phyloP scores from a whole-genome alignment of 2,329 filamentous ascomycete genomes.

The Colletotrichum simmondsii region DNA sequence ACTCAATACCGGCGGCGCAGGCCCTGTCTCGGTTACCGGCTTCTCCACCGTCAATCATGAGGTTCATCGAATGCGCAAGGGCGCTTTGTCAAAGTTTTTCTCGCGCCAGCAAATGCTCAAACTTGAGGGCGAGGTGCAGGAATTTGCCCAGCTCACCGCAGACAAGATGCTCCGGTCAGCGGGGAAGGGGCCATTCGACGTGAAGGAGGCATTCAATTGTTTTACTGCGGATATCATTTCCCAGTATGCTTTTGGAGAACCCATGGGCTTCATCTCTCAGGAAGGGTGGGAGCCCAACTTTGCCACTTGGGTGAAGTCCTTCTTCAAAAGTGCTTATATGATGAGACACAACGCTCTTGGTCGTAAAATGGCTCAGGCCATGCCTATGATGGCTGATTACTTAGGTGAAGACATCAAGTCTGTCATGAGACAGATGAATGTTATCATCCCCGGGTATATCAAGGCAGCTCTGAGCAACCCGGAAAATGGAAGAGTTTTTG shows the following conservation, averaged over 20 bases:
- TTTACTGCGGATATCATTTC: conserved; percentile 53
- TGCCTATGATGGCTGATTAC: conserved; percentile 40
- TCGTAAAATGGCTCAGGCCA: conserved; percentile 39
- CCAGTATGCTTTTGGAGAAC: conserved; percentile 49
- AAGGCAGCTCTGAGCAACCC: conserved; percentile 37
- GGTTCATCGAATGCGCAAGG: conserved; percentile 45
- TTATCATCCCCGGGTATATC: conserved; percentile 40
- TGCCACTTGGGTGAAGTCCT: conserved; percentile 46
- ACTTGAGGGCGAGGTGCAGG: conserved; percentile 27
- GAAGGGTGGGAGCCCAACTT: conserved; percentile 47
- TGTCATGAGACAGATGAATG: conserved; percentile 41
- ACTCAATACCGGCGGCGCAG: conserved; percentile 38
- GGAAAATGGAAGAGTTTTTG: conserved; percentile 41
- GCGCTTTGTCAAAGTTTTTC: conserved; percentile 46
- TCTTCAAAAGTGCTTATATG: conserved; percentile 45
- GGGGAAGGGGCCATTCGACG: conserved; percentile 41
- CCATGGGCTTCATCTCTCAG: conserved; percentile 43
- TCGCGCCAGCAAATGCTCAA: conserved; percentile 39
- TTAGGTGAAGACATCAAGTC: conserved; percentile 39
- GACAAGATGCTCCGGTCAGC: conserved; percentile 37
- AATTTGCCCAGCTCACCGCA: conserved; percentile 26
- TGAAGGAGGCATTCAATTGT: conserved; percentile 49
- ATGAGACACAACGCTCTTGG: conserved; percentile 44
- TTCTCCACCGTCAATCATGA: conserved; percentile 44
- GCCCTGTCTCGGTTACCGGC: conserved; percentile 37